phyloP scores from a whole-genome alignment of 2,329 filamentous ascomycete species.

The Leptographium radiaticola region DNA sequence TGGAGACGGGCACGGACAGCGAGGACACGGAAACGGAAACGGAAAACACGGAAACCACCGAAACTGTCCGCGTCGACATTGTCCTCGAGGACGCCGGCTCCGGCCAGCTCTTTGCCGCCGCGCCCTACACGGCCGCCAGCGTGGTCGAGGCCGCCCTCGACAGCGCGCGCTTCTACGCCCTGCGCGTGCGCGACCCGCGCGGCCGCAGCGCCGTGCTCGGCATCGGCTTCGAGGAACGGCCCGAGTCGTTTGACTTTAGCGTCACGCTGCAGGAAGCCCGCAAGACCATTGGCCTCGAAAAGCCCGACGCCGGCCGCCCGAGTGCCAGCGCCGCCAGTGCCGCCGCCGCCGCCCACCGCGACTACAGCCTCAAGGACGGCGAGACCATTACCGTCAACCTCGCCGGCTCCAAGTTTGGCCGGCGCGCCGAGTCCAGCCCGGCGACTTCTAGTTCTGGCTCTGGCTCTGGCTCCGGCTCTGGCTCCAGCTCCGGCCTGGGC shows the following conservation, averaged over 20 bases:
- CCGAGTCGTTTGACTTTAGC: constrained; percentile 75
- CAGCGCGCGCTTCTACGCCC: constrained; percentile 71
- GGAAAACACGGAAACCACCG: constrained; percentile 18
- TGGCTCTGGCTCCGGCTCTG: neutral
- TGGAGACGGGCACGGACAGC: constrained; percentile 54
- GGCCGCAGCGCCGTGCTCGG: constrained; percentile 69
- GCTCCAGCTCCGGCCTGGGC: constrained; percentile 30
- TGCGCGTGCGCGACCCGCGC: constrained; percentile 63
- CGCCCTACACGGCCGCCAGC: constrained; percentile 54
- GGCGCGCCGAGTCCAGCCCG: constrained; percentile 23
- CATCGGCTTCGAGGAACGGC: constrained; percentile 76
- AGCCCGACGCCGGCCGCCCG: constrained; percentile 12
- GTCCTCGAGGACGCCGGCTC: constrained; percentile 63
- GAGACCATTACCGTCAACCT: constrained; percentile 80
- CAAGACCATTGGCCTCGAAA: constrained; percentile 52
- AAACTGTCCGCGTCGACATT: constrained; percentile 56
- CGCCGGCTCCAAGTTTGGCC: constrained; percentile 38
- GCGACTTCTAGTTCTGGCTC: no score
- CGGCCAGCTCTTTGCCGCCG: constrained; percentile 70
- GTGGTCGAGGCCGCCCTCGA: constrained; percentile 69
- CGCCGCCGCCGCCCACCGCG: constrained; percentile 43
- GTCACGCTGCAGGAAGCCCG: constrained; percentile 68
- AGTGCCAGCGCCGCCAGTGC: constrained; percentile 26
- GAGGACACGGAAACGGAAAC: constrained; percentile 21
- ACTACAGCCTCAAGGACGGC: constrained; percentile 78